Conservation (phyloP, 2,329 filamentous ascomycete species). For the Xylariaceae sp. region DNA sequence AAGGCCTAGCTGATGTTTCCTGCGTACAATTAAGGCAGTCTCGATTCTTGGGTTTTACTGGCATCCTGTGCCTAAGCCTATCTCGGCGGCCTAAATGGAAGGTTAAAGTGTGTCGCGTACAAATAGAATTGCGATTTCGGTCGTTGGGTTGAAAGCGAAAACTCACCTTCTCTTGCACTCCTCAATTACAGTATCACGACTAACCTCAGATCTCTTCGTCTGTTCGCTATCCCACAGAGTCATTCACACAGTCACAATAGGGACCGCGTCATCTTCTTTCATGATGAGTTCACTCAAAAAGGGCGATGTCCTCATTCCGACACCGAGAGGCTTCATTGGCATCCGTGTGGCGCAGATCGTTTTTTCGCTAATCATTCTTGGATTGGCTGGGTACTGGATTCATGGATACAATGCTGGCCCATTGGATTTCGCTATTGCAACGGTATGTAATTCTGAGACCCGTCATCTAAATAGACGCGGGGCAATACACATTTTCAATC, state of each 20-base stretch:
- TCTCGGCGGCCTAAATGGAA: no score
- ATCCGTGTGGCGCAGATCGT: slow-evolving; percentile 40
- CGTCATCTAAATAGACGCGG: neutral
- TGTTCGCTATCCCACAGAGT: neutral
- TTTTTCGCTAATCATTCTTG: slow-evolving; percentile 41
- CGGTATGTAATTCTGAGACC: slow-evolving; percentile 30
- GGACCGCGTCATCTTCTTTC: no score
- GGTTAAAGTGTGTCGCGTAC: no score
- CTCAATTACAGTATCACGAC: no score
- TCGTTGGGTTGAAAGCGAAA: no score
- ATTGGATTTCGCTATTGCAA: slow-evolving; percentile 39
- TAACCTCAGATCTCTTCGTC: neutral
- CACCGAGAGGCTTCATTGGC: slow-evolving; percentile 42
- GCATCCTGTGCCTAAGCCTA: no score
- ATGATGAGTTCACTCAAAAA: slow-evolving; percentile 23
- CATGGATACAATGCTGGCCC: slow-evolving; percentile 37
- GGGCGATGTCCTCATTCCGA: slow-evolving; percentile 33
- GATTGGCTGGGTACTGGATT: slow-evolving; percentile 39
- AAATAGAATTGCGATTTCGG: no score
- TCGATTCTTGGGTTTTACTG: no score
- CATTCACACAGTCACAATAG: neutral
- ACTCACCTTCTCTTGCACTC: no score
- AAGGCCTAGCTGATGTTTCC: no score
- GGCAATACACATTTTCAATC: neutral
- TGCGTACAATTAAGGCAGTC: no score